Base-by-base conservation (phyloP, 2,329 filamentous ascomycete species). In the Neofusicoccum sp. region DNA sequence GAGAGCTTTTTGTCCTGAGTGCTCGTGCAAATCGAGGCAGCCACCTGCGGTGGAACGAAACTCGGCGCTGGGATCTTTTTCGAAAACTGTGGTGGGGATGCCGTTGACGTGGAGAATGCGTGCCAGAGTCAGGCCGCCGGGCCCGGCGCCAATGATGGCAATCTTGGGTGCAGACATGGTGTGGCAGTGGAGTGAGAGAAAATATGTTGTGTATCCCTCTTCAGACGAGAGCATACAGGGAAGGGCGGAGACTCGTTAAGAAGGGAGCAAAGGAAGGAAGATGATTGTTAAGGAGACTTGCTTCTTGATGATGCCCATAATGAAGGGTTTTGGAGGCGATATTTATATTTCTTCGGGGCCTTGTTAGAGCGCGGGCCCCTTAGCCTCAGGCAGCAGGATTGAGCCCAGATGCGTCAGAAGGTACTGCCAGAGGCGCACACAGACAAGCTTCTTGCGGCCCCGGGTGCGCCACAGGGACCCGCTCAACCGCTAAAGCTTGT, bases 1-100 rank as follows among this genome's bases (percentile, higher is more conserved):
- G 49, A 86, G 67, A 0, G 83, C 83, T 3, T 74, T 71, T 33
- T 85, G 77, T 0, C 84, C 83, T 1, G 79, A 80, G 3, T 72
- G 64, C 0, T 77, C 78, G 63, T 86, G 83, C 7, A 86, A 70
- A 65, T 86, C 83, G 2, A 86, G 76, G 3, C 74, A 80, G 7
- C 83, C 83, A 33, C 83, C 83, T 66, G 84, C 80, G 5, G 71
- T 75, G 43, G 80, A 75, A 58, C 77, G 77, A 16, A 40, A 45
- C 62, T 78, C 65, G n/a, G 76, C 74, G 3, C 75, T 74, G 20
- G 60, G 63, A 26, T 70, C 66, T 6, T 69, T 85, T 80, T 61
- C 59, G 65, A 80, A 86, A 28, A 86, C 70, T 6, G 76, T 80
- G 62, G 78, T 77, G 3, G 79, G 69, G 51, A 83, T 73, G 49